Conservation (phyloP, 78 protist species). For the Dictyostelium capitatum region DNA sequence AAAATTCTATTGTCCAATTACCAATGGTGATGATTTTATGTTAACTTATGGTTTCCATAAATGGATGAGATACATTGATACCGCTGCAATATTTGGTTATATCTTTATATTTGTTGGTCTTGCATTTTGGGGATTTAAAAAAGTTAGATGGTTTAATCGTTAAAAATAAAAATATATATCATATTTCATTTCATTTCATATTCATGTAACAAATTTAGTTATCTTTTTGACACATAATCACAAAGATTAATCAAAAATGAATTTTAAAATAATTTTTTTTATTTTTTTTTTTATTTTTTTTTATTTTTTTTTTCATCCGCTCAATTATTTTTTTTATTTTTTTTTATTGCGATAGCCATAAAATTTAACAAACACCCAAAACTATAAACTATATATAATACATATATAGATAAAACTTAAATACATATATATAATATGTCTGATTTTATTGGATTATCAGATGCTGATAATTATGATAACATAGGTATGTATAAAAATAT, state of each 20-base stretch:
- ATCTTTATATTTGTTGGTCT: background rate
- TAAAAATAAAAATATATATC: background rate
- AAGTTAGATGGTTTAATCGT: slow-evolving; percentile 23
- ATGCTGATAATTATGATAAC: slow-evolving; percentile 18
- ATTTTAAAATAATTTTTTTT: background rate
- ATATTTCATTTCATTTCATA: too few species aligned
- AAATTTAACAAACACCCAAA: background rate
- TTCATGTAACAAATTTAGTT: too few species aligned
- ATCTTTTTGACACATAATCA: too few species aligned
- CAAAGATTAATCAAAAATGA: too few species aligned
- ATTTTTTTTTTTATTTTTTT: background rate
- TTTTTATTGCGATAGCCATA: background rate
- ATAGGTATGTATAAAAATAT: background rate
- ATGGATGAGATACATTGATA: slow-evolving; percentile 16
- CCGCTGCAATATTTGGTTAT: slow-evolving; percentile 18
- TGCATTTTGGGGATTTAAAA: slow-evolving; percentile 17
- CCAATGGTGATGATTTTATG: slow-evolving; percentile 47
- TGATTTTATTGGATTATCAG: slow-evolving; percentile 34
- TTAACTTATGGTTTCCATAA: slow-evolving; percentile 32
- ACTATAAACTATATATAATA: background rate
- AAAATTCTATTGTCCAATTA: slow-evolving; percentile 53
- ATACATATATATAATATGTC: background rate
- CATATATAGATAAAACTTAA: background rate
- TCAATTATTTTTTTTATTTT: background rate
- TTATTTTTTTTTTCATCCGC: background rate